Evolutionary conservation across 2,329 filamentous ascomycete genomes (phyloP).

Genomic region (Thielaviopsis cerberus): DNA sequence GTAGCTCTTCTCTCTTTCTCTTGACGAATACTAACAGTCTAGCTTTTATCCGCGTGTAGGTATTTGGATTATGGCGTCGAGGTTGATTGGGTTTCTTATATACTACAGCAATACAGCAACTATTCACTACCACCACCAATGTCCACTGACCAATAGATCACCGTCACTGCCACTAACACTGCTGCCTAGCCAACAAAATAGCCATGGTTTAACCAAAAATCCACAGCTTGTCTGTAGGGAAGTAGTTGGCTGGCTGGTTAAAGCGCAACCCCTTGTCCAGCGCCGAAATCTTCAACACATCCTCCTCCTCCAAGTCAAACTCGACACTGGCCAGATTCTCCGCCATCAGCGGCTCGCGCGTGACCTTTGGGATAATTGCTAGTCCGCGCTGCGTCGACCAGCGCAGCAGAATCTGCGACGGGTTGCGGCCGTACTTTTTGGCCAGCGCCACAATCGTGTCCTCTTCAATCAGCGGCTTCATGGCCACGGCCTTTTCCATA

Average conservation of each 20-base stretch:
- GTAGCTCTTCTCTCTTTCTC: slow-evolving; percentile 23
- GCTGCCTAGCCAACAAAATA: background rate
- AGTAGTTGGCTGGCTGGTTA: slow-evolving; percentile 41
- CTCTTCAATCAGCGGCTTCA: slow-evolving; percentile 54
- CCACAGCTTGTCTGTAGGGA: slow-evolving; percentile 26
- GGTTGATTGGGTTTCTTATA: too few relatives aligned
- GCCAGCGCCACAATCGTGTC: slow-evolving; percentile 45
- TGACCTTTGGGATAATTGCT: slow-evolving; percentile 68
- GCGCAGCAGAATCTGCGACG: slow-evolving; percentile 68
- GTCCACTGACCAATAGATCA: too few relatives aligned
- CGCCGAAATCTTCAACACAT: slow-evolving; percentile 46
- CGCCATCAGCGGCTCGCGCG: slow-evolving; percentile 30
- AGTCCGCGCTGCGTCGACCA: slow-evolving; percentile 74
- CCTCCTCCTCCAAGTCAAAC: slow-evolving; percentile 47
- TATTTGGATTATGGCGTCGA: background rate
- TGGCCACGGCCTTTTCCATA: slow-evolving; percentile 36
- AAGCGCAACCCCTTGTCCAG: slow-evolving; percentile 53
- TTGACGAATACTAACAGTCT: background rate
- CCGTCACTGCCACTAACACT: too few relatives aligned
- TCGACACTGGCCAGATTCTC: slow-evolving; percentile 49
- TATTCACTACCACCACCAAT: too few relatives aligned
- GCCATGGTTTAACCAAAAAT: slow-evolving; percentile 28
- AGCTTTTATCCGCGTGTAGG: background rate
- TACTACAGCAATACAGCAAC: too few relatives aligned
- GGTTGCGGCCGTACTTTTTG: slow-evolving; percentile 49